Percentiles rank a stretch among this genome's conserved stretches.
These are phyloP conservation scores for Gracilaria vermiculophylla DNA, from an alignment of 23 red algal species.

Conservation along the genomic window DNA sequence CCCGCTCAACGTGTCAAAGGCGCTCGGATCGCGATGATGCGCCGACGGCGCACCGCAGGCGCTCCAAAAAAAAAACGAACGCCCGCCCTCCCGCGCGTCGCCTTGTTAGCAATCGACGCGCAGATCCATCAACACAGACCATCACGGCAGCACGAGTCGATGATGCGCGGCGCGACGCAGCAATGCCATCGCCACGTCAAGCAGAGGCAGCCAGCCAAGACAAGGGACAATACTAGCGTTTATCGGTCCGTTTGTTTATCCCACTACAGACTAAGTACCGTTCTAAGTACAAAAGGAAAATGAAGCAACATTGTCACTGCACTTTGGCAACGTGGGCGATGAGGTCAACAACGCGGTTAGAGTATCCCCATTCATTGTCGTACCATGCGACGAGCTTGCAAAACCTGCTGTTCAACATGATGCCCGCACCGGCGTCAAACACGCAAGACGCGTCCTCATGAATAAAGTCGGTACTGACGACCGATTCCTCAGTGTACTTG, in stretches of 20 bases:
- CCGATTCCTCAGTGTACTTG: slow-evolving; percentile 94
- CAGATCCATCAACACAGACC: too few species aligned
- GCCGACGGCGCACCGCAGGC: too few species aligned
- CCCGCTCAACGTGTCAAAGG: neutral
- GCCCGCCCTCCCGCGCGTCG: too few species aligned
- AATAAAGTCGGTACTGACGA: slow-evolving; percentile 97
- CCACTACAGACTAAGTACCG: too few species aligned
- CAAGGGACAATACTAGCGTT: too few species aligned
- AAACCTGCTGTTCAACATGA: slow-evolving; percentile 97
- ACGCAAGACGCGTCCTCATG: slow-evolving; percentile 88
- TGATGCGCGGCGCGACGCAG: too few species aligned
- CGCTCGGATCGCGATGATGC: neutral
- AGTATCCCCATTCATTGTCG: slow-evolving; percentile 99
- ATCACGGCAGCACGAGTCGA: too few species aligned
- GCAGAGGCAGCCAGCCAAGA: too few species aligned
- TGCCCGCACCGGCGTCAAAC: slow-evolving; percentile 95
- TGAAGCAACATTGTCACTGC: slow-evolving; percentile 34
- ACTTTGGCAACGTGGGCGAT: slow-evolving; percentile 87
- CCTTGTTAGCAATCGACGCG: neutral
- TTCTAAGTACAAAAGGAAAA: too few species aligned
- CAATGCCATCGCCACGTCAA: too few species aligned
- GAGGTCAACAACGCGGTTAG: slow-evolving; percentile 97
- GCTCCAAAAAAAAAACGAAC: too few species aligned
- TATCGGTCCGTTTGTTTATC: too few species aligned
- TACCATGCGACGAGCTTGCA: slow-evolving; percentile 98